Evolutionary conservation across 2,329 filamentous ascomycete genomes (phyloP).

Genomic region (Fusarium begoniae): DNA sequence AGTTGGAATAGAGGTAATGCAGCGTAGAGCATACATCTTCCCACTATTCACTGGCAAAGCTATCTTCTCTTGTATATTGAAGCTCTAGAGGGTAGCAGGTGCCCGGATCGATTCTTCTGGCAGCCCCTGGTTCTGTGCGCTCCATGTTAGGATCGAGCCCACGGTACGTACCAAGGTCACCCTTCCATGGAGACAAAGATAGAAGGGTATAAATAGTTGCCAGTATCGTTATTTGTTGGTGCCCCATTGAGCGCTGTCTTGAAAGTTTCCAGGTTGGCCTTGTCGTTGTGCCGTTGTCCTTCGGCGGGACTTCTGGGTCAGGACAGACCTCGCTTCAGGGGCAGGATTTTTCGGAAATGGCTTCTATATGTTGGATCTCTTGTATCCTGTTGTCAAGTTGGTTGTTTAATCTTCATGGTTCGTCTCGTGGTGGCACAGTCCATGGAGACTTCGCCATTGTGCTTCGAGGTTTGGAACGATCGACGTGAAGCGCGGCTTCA

Average conservation of each 20-base stretch:
- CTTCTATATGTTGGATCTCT: fast-evolving
- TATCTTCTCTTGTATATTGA: neutral
- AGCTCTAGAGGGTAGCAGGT: neutral
- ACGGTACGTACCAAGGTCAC: no score
- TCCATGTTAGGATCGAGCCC: neutral
- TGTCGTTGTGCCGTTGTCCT: neutral
- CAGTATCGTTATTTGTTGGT: fast-evolving
- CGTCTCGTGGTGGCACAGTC: neutral
- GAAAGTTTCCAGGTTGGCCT: no score
- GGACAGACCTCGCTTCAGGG: neutral
- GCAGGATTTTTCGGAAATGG: neutral
- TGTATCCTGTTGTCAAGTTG: fast-evolving
- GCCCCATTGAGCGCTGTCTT: fast-evolving
- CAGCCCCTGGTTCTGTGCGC: neutral
- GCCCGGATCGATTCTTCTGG: neutral
- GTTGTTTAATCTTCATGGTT: fast-evolving
- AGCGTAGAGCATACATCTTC: neutral
- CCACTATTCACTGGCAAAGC: fast-evolving
- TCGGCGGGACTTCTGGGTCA: neutral
- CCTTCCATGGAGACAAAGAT: no score
- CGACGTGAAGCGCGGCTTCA: neutral
- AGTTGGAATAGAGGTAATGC: neutral
- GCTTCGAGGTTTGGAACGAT: neutral
- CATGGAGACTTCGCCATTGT: neutral
- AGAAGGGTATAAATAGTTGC: fast-evolving